These are phyloP conservation scores for Pyrus communis DNA, from an alignment of 306 rosid species.

Conservation along the genomic window DNA sequence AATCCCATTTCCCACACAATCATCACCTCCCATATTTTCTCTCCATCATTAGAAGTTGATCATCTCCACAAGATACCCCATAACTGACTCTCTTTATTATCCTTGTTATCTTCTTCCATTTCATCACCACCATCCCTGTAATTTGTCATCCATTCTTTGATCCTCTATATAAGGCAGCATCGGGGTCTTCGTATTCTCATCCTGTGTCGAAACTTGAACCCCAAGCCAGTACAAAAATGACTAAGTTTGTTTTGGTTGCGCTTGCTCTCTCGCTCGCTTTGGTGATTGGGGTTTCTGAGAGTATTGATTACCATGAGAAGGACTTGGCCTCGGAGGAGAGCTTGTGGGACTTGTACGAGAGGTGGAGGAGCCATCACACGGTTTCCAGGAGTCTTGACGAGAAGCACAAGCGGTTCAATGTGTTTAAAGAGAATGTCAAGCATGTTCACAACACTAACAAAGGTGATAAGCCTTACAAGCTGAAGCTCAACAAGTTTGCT, in stretches of 20 bases:
- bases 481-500: constrained; percentile 48
- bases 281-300: constrained; percentile 23
- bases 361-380: constrained; percentile 48
- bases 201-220: constrained; percentile 10
- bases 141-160: constrained; percentile 7
- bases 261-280: constrained; percentile 22
- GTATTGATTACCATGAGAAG: constrained; percentile 44
- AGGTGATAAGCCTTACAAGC: constrained; percentile 43
- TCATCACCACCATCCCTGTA: constrained; percentile 13
- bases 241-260: constrained; percentile 17
- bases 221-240: constrained; percentile 9
- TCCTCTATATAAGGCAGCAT: constrained; percentile 37
- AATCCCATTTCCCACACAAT: constrained; percentile 6
- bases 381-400: constrained; percentile 28
- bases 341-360: constrained; percentile 40
- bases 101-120: neutral
- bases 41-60: constrained; percentile 26
- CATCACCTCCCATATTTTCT: constrained; percentile 8
- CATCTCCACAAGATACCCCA: constrained; percentile 42
- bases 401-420: constrained; percentile 43
- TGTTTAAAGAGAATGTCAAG: constrained; percentile 39
- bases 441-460: constrained; percentile 42
- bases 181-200: constrained; percentile 16
- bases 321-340: constrained; percentile 41
- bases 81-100: constrained; percentile 13